phyloP scores from a whole-genome alignment of 2,329 filamentous ascomycete species.

The Colletotrichum sp. region DNA sequence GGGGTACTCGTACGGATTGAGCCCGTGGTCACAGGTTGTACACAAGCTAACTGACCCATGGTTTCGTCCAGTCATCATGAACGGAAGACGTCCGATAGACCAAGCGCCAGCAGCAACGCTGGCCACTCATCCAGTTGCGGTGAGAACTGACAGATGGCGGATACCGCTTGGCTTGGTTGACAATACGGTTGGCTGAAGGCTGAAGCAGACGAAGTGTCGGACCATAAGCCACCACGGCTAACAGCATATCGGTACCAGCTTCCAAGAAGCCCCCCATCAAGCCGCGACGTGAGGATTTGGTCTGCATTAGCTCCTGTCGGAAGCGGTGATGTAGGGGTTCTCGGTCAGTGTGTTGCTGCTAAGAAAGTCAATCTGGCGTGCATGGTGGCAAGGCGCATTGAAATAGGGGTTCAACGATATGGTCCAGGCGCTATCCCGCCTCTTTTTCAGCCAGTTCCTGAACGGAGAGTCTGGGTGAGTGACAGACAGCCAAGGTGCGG shows the following conservation, averaged over 20 bases:
- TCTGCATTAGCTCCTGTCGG: background rate
- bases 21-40: background rate
- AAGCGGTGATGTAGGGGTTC: background rate
- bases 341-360: background rate
- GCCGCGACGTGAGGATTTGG: background rate
- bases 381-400: background rate
- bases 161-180: background rate
- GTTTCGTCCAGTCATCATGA: background rate
- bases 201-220: background rate
- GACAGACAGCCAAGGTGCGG: background rate
- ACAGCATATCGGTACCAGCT: background rate
- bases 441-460: background rate
- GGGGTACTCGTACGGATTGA: background rate
- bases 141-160: background rate
- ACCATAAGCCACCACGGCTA: background rate
- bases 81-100: background rate
- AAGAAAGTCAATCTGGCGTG: constrained; percentile 4
- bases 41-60: background rate
- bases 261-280: background rate
- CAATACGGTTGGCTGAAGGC: background rate
- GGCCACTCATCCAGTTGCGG: background rate
- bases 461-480: background rate
- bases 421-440: background rate
- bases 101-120: background rate
- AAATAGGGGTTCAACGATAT: background rate